phyloP scores from a whole-genome alignment of 495 filamentous ascomycete genomes.

The Penicillium daleae region DNA sequence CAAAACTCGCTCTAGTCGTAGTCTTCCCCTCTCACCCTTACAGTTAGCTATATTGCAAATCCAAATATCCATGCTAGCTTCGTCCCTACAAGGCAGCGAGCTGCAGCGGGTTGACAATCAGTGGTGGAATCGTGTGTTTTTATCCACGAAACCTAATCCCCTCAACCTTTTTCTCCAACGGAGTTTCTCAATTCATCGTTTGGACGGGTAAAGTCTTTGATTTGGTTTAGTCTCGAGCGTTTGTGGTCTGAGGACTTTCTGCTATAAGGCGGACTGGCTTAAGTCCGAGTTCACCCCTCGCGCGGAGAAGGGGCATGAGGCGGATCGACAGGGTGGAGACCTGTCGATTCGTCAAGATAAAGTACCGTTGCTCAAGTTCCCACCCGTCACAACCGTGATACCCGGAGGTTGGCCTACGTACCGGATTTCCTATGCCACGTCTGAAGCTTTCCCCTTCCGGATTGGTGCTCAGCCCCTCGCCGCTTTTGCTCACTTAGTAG shows the following conservation, averaged over 20 bases:
- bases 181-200: neutral
- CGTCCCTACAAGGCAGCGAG: neutral
- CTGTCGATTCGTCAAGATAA: neutral
- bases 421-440: too few species aligned
- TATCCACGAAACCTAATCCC: neutral
- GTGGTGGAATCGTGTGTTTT: neutral
- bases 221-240: neutral
- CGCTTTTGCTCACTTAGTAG: too few species aligned
- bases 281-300: slow-evolving; percentile 15
- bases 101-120: neutral
- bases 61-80: neutral
- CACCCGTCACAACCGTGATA: neutral
- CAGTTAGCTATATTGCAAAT: neutral
- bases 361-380: neutral
- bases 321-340: slow-evolving; percentile 4
- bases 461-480: too few species aligned
- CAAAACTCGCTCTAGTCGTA: neutral
- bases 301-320: slow-evolving; percentile 9
- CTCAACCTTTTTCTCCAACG: neutral
- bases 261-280: slow-evolving; percentile 5
- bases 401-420: neutral
- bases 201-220: slow-evolving; percentile 7
- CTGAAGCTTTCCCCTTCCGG: too few species aligned
- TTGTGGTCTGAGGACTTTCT: neutral
- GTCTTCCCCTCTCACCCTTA: neutral